A percentile compares a stretch with the other conserved stretches of the same genome.
phyloP scores from a whole-genome alignment of 495 filamentous ascomycete genomes.

The Niebla homalea region DNA sequence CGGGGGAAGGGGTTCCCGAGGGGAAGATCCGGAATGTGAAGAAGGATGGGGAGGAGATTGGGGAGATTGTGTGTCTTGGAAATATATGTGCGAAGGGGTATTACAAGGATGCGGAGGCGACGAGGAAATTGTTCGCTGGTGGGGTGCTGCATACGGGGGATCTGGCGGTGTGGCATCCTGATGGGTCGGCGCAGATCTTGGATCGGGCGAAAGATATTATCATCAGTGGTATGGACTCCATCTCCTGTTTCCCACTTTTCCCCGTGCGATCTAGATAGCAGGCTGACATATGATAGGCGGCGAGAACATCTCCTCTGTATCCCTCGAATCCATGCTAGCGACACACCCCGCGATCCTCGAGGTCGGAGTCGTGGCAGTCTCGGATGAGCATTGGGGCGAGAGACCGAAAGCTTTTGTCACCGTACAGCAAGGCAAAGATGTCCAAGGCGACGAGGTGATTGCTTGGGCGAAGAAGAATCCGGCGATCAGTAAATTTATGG shows the following conservation, averaged over 20 bases:
- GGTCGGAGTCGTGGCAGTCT: slow-evolving; percentile 77
- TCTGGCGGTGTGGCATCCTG: slow-evolving; percentile 79
- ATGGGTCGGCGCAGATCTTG: slow-evolving; percentile 81
- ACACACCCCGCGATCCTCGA: slow-evolving; percentile 83
- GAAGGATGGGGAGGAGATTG: slow-evolving; percentile 75
- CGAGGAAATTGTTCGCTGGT: slow-evolving; percentile 73
- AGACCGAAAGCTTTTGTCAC: slow-evolving; percentile 89
- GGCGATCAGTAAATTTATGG: slow-evolving; percentile 85
- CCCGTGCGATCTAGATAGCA: neutral
- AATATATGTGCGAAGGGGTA: slow-evolving; percentile 92
- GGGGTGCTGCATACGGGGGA: slow-evolving; percentile 84
- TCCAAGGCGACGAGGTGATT: slow-evolving; percentile 63
- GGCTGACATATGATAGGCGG: slow-evolving; percentile 44
- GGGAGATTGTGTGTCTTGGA: slow-evolving; percentile 80
- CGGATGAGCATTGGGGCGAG: slow-evolving; percentile 89
- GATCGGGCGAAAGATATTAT: slow-evolving; percentile 97
- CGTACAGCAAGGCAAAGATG: slow-evolving; percentile 44
- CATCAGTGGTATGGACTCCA: slow-evolving; percentile 60
- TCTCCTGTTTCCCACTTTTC: neutral
- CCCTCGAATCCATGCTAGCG: slow-evolving; percentile 83
- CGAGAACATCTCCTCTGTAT: slow-evolving; percentile 92
- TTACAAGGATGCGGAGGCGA: slow-evolving; percentile 80
- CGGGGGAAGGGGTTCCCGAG: slow-evolving; percentile 42
- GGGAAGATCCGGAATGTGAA: slow-evolving; percentile 60
- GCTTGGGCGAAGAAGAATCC: slow-evolving; percentile 70